A percentile compares a stretch with the other conserved stretches of the same genome.
phyloP scores from a whole-genome alignment of 306 rosid genomes.

The Abrus pulchellus region DNA sequence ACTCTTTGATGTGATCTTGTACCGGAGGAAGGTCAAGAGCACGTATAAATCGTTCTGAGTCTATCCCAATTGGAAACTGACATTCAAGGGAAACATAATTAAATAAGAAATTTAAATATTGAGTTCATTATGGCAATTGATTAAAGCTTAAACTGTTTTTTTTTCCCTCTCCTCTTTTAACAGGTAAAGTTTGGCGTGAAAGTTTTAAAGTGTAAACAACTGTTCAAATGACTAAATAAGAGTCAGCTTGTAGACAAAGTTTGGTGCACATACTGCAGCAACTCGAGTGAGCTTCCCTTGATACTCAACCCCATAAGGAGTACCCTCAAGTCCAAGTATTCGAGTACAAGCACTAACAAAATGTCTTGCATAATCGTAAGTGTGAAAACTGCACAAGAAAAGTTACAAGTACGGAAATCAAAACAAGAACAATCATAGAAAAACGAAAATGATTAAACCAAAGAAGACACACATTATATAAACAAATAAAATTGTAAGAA shows the following conservation, averaged over 20 bases:
- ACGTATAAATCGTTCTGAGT: slow-evolving; percentile 76
- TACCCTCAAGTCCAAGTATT: slow-evolving; percentile 90
- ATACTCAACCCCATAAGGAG: slow-evolving; percentile 92
- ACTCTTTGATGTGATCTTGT: slow-evolving; percentile 68
- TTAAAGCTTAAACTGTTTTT: slow-evolving; percentile 12
- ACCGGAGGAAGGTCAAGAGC: slow-evolving; percentile 71
- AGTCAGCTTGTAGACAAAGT: slow-evolving; percentile 8
- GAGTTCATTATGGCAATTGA: slow-evolving; percentile 1
- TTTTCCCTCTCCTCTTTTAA: background rate
- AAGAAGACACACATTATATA: background rate
- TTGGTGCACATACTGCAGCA: slow-evolving; percentile 75
- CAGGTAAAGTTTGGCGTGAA: slow-evolving; percentile 1
- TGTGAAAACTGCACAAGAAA: slow-evolving; percentile 77
- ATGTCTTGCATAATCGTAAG: slow-evolving; percentile 92
- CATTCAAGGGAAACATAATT: slow-evolving; percentile 42
- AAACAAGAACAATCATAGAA: slow-evolving; percentile 29
- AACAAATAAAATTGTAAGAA: background rate
- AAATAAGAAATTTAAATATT: slow-evolving; percentile 39
- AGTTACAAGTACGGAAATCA: slow-evolving; percentile 34
- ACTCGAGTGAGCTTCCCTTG: slow-evolving; percentile 92
- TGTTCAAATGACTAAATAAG: slow-evolving; percentile 27
- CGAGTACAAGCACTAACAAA: slow-evolving; percentile 95
- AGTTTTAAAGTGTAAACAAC: slow-evolving; percentile 9
- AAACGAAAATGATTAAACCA: slow-evolving; percentile 16
- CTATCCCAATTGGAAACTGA: slow-evolving; percentile 96